These are phyloP conservation scores for Coniosporium apollinis DNA, from an alignment of 495 filamentous ascomycete genomes.

Conservation along the genomic window DNA sequence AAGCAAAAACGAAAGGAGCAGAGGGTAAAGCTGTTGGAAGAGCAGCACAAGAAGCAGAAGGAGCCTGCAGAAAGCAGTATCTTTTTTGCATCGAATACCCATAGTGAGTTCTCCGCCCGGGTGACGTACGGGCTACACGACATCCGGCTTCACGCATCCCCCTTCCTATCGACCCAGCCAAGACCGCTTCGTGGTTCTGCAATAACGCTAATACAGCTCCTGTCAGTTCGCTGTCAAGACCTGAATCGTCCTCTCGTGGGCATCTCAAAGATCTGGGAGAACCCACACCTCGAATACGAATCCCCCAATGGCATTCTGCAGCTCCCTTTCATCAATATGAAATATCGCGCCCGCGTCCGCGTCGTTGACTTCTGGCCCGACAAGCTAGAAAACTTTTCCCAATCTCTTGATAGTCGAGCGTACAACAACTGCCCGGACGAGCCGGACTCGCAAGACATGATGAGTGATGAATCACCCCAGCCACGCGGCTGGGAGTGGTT, in stretches of 20 bases:
- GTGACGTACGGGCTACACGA: no score
- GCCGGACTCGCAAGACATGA: constrained; percentile 11
- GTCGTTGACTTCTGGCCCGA: constrained; percentile 70
- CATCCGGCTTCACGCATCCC: no score
- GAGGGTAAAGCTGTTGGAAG: constrained; percentile 21
- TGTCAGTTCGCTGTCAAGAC: no score
- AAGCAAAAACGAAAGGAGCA: constrained; percentile 30
- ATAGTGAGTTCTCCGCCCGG: no score
- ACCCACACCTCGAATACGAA: constrained; percentile 22
- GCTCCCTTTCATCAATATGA: constrained; percentile 57
- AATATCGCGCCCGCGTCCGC: constrained; percentile 49
- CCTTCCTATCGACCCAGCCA: no score
- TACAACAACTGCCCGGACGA: constrained; percentile 9
- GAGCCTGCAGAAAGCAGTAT: no score
- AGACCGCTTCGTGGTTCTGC: no score
- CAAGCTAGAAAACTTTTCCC: constrained; percentile 56
- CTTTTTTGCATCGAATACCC: no score
- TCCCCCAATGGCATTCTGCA: constrained; percentile 23
- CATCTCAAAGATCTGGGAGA: constrained; percentile 34
- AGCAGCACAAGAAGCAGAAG: constrained; percentile 23
- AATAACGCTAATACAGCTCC: no score
- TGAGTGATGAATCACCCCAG: constrained; percentile 44
- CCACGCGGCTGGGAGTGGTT: constrained; percentile 21
- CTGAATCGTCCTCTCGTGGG: no score
- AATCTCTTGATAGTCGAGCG: constrained; percentile 10